Evolutionary conservation across 2,329 filamentous ascomycete genomes (phyloP), one percentile per base, ranked within the genome.

Genomic region (Xylaria polymorpha): DNA sequence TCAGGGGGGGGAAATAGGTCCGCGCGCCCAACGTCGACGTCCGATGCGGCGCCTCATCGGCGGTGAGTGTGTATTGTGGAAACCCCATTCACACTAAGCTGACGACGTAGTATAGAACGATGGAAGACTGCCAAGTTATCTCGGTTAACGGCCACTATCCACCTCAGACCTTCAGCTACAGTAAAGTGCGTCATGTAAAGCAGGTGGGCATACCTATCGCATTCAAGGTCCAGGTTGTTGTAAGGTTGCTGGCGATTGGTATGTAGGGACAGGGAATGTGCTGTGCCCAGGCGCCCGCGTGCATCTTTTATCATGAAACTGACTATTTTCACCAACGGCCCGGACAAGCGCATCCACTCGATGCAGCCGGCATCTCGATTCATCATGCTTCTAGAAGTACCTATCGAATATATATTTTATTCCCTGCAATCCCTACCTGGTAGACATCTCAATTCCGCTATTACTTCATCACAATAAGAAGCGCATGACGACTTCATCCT

Each of bases 311-410:
- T 43, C 20, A 22, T 50, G 61, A 64, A 59, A 60, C 39, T 20
- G 25, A 15, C 25, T 35, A 25, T 22, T 32, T 55, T 60, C 12
- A 29, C 20, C 20, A 48, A 44, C 66, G 66, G 66, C 8, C 66
- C 66, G 61, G 8, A 57, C 20, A 68, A 68, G 61, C 66, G 61
- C 41, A 57, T 20, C 22, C 22, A 35, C 18, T 56, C 14, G 8
- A 57, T 57, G 46, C 62, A 64, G 32, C 6, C n/a, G 51, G 51
- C 20, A 44, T 44, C 32, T 55, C 37, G 35, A 32, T 41, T n/a
- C 22, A 20, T 14, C n/a, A 56, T 56, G 39, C 48, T 14, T 9
- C 22, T 51, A 51, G 22, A 25, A 15, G 20, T 22, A 29, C 8
- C 14, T 51, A 18, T n/a, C 25, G 8, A 9, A 51, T 32, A n/a